Percentiles rank a stretch among this genome's conserved stretches.
phyloP scores from a whole-genome alignment of 768 basidiomycete genomes.

The Suillus weaverae region DNA sequence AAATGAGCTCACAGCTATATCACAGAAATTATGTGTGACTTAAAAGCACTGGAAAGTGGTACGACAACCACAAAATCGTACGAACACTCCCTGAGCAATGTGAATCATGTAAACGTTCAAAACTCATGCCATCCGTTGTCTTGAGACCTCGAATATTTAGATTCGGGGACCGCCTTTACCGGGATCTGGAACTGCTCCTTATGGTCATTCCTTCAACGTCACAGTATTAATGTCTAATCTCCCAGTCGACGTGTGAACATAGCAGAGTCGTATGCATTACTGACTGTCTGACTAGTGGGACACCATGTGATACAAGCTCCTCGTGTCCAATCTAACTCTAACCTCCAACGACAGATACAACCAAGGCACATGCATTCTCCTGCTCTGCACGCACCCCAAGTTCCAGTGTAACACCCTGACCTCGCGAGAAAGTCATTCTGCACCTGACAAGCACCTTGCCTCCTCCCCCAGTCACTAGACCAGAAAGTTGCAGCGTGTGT shows the following conservation, averaged over 20 bases:
- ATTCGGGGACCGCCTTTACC: constrained; percentile 1
- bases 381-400: constrained; percentile 89
- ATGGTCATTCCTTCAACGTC: constrained; percentile 6
- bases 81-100: constrained; percentile 8
- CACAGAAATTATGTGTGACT: constrained; percentile 6
- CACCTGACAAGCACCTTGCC: constrained; percentile 95
- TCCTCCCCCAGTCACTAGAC: constrained; percentile 86
- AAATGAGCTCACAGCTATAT: background rate
- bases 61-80: constrained; percentile 9
- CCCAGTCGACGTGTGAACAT: constrained; percentile 9
- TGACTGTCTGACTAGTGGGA: constrained; percentile 4
- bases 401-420: constrained; percentile 91
- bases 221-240: background rate
- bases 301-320: constrained; percentile 14
- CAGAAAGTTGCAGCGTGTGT: constrained; percentile 93
- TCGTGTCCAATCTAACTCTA: constrained; percentile 27
- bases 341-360: constrained; percentile 86
- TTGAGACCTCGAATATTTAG: constrained; percentile 9
- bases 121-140: constrained; percentile 7
- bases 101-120: constrained; percentile 6
- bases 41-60: constrained; percentile 9
- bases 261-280: background rate
- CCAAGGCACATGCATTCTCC: constrained; percentile 80
- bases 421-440: constrained; percentile 92
- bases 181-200: background rate